Conservation (phyloP, 1,139 yeast genomes). For the Yamadazyma dushanensis region DNA sequence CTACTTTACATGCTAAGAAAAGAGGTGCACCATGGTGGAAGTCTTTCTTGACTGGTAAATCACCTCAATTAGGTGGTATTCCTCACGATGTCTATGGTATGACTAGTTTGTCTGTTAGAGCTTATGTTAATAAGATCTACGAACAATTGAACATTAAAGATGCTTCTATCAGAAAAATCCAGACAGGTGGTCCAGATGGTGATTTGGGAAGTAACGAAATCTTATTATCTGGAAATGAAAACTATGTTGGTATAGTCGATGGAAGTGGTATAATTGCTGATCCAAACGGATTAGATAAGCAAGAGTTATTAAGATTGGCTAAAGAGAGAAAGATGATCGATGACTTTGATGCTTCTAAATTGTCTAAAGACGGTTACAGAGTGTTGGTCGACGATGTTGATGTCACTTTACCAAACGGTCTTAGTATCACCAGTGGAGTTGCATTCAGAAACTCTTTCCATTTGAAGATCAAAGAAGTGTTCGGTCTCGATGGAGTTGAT, state of each 20-base stretch:
- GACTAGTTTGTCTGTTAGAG: constrained; percentile 94
- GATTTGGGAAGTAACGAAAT: constrained; percentile 97
- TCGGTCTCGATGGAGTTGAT: constrained; percentile 62
- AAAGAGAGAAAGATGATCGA: constrained; percentile 74
- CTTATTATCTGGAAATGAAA: constrained; percentile 75
- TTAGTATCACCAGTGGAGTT: constrained; percentile 75
- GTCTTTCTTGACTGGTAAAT: constrained; percentile 95
- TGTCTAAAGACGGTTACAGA: constrained; percentile 75
- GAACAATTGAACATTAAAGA: constrained; percentile 68
- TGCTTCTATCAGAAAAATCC: constrained; percentile 68
- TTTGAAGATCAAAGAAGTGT: constrained; percentile 64
- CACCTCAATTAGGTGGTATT: constrained; percentile 91
- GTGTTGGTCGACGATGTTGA: constrained; percentile 87
- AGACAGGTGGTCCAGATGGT: constrained; percentile 99
- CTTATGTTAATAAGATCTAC: constrained; percentile 87
- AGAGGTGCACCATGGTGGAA: constrained; percentile 99
- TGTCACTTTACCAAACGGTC: constrained; percentile 74
- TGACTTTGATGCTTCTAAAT: constrained; percentile 62
- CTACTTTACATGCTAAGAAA: constrained; percentile 88
- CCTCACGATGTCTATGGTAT: constrained; percentile 98
- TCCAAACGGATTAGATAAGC: constrained; percentile 82
- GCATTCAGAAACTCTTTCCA: constrained; percentile 94
- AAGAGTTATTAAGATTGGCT: constrained; percentile 79
- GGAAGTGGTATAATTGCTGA: constrained; percentile 96
- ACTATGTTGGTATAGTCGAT: constrained; percentile 86